Conservation (phyloP, 352 stramenopile species). For the Globisporangium camurandrum region DNA sequence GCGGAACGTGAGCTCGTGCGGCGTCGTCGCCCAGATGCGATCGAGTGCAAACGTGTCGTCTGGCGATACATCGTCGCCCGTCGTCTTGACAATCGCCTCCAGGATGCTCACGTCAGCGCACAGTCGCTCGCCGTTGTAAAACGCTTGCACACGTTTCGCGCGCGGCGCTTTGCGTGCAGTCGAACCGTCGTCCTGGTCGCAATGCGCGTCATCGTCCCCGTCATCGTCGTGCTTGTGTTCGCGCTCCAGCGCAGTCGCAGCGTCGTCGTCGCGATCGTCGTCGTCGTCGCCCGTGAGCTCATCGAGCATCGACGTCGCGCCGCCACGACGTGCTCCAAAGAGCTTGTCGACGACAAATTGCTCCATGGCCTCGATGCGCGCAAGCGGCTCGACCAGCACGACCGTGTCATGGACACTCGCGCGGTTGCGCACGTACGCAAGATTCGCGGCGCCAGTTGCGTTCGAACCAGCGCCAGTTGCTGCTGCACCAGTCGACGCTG, state of each 20-base stretch:
- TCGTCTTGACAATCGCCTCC: slow-evolving; percentile 57
- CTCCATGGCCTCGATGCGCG: slow-evolving; percentile 70
- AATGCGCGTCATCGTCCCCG: not conserved
- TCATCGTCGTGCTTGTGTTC: not conserved
- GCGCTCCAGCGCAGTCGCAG: not conserved
- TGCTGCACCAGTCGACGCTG: no score
- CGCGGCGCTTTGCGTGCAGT: no score
- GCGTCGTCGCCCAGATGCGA: slow-evolving; percentile 31
- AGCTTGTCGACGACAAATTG: slow-evolving; percentile 67
- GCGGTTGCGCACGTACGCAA: slow-evolving; percentile 27
- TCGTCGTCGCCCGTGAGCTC: slow-evolving; percentile 22
- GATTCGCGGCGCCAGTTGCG: not conserved
- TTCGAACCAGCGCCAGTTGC: not conserved
- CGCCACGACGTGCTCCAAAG: slow-evolving; percentile 24
- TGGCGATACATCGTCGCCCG: not conserved
- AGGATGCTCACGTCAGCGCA: slow-evolving; percentile 45
- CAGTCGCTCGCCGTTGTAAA: slow-evolving; percentile 29
- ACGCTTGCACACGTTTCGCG: slow-evolving; percentile 33
- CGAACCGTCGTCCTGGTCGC: no score
- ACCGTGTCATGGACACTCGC: slow-evolving; percentile 51
- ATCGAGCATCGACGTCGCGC: slow-evolving; percentile 21
- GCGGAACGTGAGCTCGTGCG: slow-evolving; percentile 60
- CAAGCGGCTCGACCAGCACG: slow-evolving; percentile 68
- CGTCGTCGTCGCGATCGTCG: not conserved
- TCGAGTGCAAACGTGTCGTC: slow-evolving; percentile 11